These are phyloP conservation scores for Silene vulgaris DNA, from an alignment of 179 eudicot species.

Conservation along the genomic window DNA sequence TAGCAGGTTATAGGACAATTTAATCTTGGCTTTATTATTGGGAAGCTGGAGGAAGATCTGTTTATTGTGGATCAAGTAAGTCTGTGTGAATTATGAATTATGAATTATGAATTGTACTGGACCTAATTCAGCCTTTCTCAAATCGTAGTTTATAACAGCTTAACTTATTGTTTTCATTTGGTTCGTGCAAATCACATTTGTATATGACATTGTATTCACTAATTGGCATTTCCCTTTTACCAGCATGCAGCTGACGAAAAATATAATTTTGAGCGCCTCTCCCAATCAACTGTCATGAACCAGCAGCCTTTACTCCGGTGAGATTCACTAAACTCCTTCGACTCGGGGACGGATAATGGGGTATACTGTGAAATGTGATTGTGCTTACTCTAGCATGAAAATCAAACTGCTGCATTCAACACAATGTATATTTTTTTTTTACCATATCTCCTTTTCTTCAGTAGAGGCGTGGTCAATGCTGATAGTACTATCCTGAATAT, in stretches of 20 bases:
- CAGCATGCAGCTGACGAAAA: constrained; percentile 99
- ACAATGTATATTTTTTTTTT: neutral
- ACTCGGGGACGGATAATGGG: neutral
- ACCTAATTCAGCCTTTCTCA: neutral
- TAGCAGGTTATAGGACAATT: constrained; percentile 86
- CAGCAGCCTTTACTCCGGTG: constrained; percentile 91
- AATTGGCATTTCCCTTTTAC: constrained; percentile 17
- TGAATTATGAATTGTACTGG: neutral
- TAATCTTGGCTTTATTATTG: constrained; percentile 93
- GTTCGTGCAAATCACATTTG: constrained; percentile 6
- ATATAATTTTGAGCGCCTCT: constrained; percentile 81
- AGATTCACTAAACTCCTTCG: constrained; percentile 14
- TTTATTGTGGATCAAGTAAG: constrained; percentile 95
- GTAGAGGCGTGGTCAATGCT: neutral
- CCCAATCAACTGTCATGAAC: constrained; percentile 71
- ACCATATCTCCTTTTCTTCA: neutral
- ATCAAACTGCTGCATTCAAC: constrained; percentile 1
- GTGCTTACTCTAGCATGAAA: constrained; percentile 8
- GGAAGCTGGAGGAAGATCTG: constrained; percentile 77
- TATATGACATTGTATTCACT: neutral
- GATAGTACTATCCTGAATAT: neutral
- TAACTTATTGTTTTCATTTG: neutral
- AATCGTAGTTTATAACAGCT: neutral
- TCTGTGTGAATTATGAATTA: constrained; percentile 14
- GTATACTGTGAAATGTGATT: neutral